Conservation (phyloP, 2,329 filamentous ascomycete genomes). For the Aspergillus viridinutans region DNA sequence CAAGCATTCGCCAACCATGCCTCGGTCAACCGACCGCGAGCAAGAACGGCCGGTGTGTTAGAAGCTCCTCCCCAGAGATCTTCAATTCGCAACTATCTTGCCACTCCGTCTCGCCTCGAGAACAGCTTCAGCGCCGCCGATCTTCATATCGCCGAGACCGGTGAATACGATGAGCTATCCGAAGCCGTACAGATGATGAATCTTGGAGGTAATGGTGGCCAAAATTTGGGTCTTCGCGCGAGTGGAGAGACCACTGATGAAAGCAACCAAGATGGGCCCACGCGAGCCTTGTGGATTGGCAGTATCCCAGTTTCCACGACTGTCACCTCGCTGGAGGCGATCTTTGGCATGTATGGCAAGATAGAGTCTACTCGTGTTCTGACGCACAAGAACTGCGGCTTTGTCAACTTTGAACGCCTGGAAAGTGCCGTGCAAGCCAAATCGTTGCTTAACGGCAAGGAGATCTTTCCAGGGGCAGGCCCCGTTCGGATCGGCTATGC, state of each 20-base stretch:
- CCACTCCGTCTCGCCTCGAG: conserved; percentile 70
- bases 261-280: conserved; percentile 78
- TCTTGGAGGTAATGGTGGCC: conserved; percentile 40
- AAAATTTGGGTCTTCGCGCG: conserved; percentile 61
- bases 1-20: conserved; percentile 87
- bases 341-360: conserved; percentile 88
- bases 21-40: conserved; percentile 75
- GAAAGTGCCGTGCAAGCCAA: conserved; percentile 91
- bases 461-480: conserved; percentile 95
- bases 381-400: conserved; percentile 98
- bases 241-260: conserved; percentile 68
- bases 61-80: conserved; percentile 67
- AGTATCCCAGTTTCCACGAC: conserved; percentile 97
- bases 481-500: conserved; percentile 95
- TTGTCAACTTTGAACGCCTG: conserved; percentile 91
- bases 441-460: conserved; percentile 84
- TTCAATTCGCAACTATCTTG: conserved; percentile 68
- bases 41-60: conserved; percentile 84
- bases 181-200: conserved; percentile 80
- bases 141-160: conserved; percentile 67
- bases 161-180: conserved; percentile 74
- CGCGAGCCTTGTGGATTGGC: conserved; percentile 91
- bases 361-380: conserved; percentile 90
- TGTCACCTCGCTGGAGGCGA: conserved; percentile 87
- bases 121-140: conserved; percentile 73